Evolutionary conservation across 2,329 filamentous ascomycete genomes (phyloP).

Genomic region (Coleophoma crateriformis): DNA sequence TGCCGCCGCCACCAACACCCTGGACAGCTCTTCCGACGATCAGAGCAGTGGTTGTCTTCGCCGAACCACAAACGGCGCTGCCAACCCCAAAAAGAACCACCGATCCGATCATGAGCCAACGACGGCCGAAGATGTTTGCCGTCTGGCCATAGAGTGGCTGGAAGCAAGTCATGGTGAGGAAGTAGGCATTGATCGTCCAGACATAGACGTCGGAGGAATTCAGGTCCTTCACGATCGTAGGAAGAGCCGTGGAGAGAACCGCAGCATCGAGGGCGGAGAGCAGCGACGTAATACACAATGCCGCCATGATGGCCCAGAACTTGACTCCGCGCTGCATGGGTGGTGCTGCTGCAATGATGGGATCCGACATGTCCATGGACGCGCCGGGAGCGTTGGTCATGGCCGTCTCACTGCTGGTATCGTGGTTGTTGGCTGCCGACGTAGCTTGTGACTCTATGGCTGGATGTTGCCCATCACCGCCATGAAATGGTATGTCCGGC

Average conservation of each 20-base stretch:
- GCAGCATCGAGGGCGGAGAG: conserved; percentile 9
- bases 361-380: not conserved
- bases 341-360: not conserved
- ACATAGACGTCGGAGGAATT: conserved; percentile 4
- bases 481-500: too few species aligned
- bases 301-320: not conserved
- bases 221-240: conserved; percentile 10
- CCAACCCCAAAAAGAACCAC: conserved; percentile 1
- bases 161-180: conserved; percentile 6
- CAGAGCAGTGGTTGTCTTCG: not conserved
- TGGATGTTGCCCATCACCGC: too few species aligned
- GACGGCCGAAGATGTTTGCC: conserved; percentile 3
- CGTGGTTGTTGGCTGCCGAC: too few species aligned
- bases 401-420: too few species aligned
- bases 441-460: too few species aligned
- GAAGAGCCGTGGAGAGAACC: conserved; percentile 10
- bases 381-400: too few species aligned
- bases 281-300: conserved; percentile 1
- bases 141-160: conserved; percentile 4
- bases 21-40: conserved; percentile 3
- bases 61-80: not conserved
- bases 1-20: conserved; percentile 41
- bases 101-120: not conserved
- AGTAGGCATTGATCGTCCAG: conserved; percentile 11
- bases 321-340: not conserved